Conservation (phyloP, 2,329 filamentous ascomycete species). For the Epicoccum nigrum region DNA sequence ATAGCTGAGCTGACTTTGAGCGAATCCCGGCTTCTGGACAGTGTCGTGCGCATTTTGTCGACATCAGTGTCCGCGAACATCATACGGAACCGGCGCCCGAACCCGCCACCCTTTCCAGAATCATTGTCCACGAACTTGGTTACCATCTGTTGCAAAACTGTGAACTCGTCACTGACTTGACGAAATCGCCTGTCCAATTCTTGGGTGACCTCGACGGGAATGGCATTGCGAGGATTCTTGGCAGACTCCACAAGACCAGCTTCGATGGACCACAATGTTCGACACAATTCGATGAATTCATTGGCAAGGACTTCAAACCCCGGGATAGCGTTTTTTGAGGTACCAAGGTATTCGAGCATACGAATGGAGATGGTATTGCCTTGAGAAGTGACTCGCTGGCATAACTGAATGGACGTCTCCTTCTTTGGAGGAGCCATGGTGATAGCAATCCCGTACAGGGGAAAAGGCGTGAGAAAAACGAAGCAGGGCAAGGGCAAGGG, state of each 20-base stretch:
- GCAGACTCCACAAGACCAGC: slow-evolving; percentile 61
- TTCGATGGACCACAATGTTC: slow-evolving; percentile 72
- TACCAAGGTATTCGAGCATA: slow-evolving; percentile 45
- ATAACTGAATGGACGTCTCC: slow-evolving; percentile 57
- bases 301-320: slow-evolving; percentile 62
- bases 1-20: slow-evolving; percentile 68
- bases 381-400: slow-evolving; percentile 63
- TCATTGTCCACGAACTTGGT: slow-evolving; percentile 66
- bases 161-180: slow-evolving; percentile 66
- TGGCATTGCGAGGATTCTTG: slow-evolving; percentile 55
- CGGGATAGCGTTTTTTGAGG: slow-evolving; percentile 44
- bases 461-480: not conserved
- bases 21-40: slow-evolving; percentile 65
- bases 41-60: slow-evolving; percentile 62
- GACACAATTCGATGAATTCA: slow-evolving; percentile 71
- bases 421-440: slow-evolving; percentile 44
- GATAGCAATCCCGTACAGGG: slow-evolving; percentile 3
- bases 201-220: slow-evolving; percentile 66
- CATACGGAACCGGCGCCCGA: slow-evolving; percentile 68
- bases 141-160: slow-evolving; percentile 68
- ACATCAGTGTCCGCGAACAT: slow-evolving; percentile 62
- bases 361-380: slow-evolving; percentile 59
- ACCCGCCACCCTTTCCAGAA: slow-evolving; percentile 61
- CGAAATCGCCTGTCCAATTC: slow-evolving; percentile 70
- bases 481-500: slow-evolving; percentile 12